Evolutionary conservation across 2,329 filamentous ascomycete species (phyloP).

Genomic region (Paecilomyces sp.): DNA sequence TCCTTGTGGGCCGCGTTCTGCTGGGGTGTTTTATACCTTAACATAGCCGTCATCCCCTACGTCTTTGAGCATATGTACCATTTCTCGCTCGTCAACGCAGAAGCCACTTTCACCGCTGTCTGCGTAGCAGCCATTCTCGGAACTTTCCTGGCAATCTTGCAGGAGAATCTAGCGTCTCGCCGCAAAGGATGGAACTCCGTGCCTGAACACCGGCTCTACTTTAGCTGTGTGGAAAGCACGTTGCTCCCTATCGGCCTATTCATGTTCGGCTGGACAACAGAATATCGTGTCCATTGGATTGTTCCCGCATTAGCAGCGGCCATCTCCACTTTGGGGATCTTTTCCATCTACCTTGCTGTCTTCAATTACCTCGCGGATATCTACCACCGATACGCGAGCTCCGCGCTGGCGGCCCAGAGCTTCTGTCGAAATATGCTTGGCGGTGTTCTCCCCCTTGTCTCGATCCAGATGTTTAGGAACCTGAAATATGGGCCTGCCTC

Average conservation of each 20-base stretch:
- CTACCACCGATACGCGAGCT: conserved; percentile 78
- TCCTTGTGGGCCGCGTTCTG: conserved; percentile 83
- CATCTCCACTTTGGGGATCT: conserved; percentile 68
- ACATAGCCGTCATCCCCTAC: conserved; percentile 71
- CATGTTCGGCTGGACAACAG: not conserved
- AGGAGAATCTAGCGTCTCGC: not conserved
- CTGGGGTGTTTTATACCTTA: conserved; percentile 83
- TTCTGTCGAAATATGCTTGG: not conserved
- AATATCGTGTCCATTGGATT: not conserved
- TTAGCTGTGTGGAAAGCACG: not conserved
- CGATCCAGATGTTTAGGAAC: not conserved
- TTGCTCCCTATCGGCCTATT: not conserved
- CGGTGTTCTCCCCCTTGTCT: not conserved
- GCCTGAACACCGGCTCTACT: not conserved
- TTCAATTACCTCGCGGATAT: conserved; percentile 92
- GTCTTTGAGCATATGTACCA: conserved; percentile 63
- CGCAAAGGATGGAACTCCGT: not conserved
- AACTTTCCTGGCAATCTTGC: not conserved
- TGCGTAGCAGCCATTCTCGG: not conserved
- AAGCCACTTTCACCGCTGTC: conserved; percentile 58
- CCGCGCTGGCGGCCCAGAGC: conserved; percentile 21
- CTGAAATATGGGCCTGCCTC: not conserved
- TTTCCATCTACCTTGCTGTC: conserved; percentile 75
- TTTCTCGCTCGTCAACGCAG: conserved; percentile 61
- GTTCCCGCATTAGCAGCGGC: not conserved